phyloP scores from a whole-genome alignment of 1,139 yeast species.

The Kodamaea plutei region DNA sequence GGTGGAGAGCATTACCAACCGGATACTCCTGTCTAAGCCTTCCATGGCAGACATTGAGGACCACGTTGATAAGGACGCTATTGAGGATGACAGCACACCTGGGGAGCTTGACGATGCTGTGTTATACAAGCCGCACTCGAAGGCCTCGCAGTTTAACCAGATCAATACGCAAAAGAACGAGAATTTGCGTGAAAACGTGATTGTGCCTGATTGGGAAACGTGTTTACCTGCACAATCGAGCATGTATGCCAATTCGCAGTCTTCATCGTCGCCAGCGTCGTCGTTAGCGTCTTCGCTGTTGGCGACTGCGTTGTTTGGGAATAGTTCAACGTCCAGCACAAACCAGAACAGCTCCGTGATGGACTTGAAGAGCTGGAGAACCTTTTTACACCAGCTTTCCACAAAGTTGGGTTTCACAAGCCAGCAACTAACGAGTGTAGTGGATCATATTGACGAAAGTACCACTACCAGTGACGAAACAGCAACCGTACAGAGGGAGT shows the following conservation, averaged over 20 bases:
- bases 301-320: conserved; percentile 20
- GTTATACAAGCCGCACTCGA: conserved; percentile 43
- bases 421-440: conserved; percentile 29
- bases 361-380: conserved; percentile 38
- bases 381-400: conserved; percentile 33
- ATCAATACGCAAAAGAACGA: conserved; percentile 47
- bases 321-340: conserved; percentile 24
- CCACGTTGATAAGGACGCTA: conserved; percentile 1
- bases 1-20: conserved; percentile 22
- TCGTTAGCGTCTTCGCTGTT: conserved; percentile 7
- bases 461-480: conserved; percentile 13
- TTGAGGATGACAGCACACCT: conserved; percentile 5
- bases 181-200: conserved; percentile 36
- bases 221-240: conserved; percentile 32
- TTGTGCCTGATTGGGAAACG: conserved; percentile 43
- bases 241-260: conserved; percentile 7
- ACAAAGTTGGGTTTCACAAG: conserved; percentile 37
- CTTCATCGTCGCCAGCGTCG: conserved; percentile 12
- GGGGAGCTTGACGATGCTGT: conserved; percentile 39
- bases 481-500: conserved; percentile 30
- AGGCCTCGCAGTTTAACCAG: conserved; percentile 38
- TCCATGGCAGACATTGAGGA: conserved; percentile 10
- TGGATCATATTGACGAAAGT: conserved; percentile 12
- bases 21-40: conserved; percentile 33
- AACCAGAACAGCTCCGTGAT: conserved; percentile 18